phyloP scores from a whole-genome alignment of 495 filamentous ascomycete species.

The Letharia lupina region DNA sequence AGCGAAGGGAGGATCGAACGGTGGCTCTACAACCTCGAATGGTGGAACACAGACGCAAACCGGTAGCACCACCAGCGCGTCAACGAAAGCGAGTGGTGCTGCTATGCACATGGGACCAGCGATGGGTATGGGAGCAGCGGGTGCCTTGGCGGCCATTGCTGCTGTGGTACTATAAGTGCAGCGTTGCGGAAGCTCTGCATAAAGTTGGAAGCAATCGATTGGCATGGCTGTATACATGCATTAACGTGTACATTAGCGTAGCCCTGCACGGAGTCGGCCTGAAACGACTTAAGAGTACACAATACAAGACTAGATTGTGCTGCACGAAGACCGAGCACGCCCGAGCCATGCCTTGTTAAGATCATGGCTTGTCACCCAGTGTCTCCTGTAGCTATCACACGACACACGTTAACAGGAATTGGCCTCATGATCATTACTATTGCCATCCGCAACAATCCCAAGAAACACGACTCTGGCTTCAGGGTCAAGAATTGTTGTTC shows the following conservation, averaged over 20 bases:
- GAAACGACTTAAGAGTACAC: not conserved
- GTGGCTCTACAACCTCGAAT: not conserved
- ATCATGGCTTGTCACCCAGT: not conserved
- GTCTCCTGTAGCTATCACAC: not conserved
- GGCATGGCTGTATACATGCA: not conserved
- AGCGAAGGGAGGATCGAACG: not conserved
- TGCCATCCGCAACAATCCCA: not conserved
- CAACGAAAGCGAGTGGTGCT: not conserved
- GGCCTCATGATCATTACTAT: not conserved
- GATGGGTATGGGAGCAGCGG: slow-evolving; percentile 7
- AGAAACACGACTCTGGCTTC: not conserved
- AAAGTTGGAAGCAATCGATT: not conserved
- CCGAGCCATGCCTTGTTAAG: not conserved
- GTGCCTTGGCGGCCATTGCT: not conserved
- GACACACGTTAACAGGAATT: not conserved
- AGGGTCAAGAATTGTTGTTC: not conserved
- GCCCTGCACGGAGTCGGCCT: not conserved
- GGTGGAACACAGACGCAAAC: not conserved
- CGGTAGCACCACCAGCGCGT: not conserved
- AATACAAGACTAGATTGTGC: not conserved
- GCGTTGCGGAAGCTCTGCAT: not conserved
- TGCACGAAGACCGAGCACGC: slow-evolving; percentile 1
- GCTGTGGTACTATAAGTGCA: not conserved
- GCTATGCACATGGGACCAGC: slow-evolving; percentile 1
- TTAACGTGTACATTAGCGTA: not conserved